These are phyloP conservation scores for Achlya hypogyna DNA, from an alignment of 352 stramenopile species.

Conservation along the genomic window DNA sequence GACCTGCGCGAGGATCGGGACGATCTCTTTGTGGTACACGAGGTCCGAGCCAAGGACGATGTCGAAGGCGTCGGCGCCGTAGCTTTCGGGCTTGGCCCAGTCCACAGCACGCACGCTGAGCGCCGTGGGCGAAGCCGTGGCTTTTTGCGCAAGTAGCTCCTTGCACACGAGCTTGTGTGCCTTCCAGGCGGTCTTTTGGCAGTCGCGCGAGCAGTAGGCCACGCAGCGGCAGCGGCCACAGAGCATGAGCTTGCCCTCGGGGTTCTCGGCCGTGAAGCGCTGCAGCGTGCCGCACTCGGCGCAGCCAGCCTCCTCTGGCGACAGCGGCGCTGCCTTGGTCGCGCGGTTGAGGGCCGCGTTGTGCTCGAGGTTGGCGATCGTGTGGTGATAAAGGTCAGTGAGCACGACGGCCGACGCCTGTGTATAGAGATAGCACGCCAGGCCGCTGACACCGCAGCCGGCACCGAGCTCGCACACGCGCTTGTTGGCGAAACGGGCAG, in stretches of 20 bases:
- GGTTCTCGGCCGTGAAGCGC: constrained; percentile 69
- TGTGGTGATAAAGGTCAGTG: constrained; percentile 79
- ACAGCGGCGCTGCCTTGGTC: constrained; percentile 15
- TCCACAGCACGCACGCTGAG: constrained; percentile 69
- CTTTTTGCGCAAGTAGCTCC: constrained; percentile 22
- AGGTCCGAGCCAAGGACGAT: constrained; percentile 76
- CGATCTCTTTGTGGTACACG: constrained; percentile 80
- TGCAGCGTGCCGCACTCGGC: constrained; percentile 60
- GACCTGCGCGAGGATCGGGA: constrained; percentile 64
- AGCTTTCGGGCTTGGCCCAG: constrained; percentile 68
- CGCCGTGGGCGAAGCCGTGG: not conserved
- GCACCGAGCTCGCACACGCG: constrained; percentile 74
- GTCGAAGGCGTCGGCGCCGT: constrained; percentile 50
- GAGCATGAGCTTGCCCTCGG: constrained; percentile 80
- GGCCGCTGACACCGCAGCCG: constrained; percentile 71
- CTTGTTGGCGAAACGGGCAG: constrained; percentile 52
- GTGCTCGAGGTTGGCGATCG: constrained; percentile 69
- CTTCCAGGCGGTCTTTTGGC: constrained; percentile 83
- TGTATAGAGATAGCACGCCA: constrained; percentile 72
- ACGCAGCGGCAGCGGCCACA: constrained; percentile 60
- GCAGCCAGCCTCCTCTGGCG: constrained; percentile 38
- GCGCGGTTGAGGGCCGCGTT: constrained; percentile 70
- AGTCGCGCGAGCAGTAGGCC: constrained; percentile 80
- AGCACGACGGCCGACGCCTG: constrained; percentile 62
- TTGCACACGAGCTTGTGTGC: constrained; percentile 79